phyloP scores from a whole-genome alignment of 176 grass and related monocot genomes.

The Saccharum officinarum region DNA sequence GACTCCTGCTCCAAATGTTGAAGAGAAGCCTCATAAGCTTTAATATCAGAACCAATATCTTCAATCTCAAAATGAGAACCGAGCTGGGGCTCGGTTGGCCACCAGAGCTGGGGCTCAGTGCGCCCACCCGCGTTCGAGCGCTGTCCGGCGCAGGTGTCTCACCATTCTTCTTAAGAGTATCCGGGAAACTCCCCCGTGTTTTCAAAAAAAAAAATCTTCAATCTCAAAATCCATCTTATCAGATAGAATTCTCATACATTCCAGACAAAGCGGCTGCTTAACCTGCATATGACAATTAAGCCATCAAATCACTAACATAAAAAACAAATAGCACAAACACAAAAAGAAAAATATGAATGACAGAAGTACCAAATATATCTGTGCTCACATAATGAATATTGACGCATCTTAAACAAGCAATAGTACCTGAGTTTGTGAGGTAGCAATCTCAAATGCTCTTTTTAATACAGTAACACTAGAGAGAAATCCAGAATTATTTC shows the following conservation, averaged over 20 bases:
- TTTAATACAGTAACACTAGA: constrained; percentile 81
- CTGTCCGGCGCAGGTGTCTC: too few species aligned
- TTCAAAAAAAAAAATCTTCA: too few species aligned
- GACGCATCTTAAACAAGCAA: constrained; percentile 11
- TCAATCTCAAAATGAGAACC: constrained; percentile 91
- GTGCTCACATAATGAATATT: neutral
- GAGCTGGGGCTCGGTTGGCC: too few species aligned
- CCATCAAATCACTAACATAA: too few species aligned
- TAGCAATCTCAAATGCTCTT: constrained; percentile 93
- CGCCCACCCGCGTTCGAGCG: too few species aligned
- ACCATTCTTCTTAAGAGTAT: too few species aligned
- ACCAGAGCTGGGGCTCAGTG: too few species aligned
- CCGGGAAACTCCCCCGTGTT: too few species aligned
- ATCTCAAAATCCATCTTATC: constrained; percentile 95
- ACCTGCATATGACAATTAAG: constrained; percentile 43
- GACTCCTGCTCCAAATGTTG: constrained; percentile 64
- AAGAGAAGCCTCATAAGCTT: constrained; percentile 84
- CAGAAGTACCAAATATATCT: neutral
- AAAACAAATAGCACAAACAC: too few species aligned
- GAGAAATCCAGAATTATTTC: constrained; percentile 77
- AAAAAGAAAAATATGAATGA: neutral
- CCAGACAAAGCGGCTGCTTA: constrained; percentile 90
- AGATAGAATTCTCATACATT: constrained; percentile 88
- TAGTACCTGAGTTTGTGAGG: constrained; percentile 85
- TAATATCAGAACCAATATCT: constrained; percentile 78